Evolutionary conservation across 805 yeast genomes (phyloP).

Genomic region (Blastobotrys americana): DNA sequence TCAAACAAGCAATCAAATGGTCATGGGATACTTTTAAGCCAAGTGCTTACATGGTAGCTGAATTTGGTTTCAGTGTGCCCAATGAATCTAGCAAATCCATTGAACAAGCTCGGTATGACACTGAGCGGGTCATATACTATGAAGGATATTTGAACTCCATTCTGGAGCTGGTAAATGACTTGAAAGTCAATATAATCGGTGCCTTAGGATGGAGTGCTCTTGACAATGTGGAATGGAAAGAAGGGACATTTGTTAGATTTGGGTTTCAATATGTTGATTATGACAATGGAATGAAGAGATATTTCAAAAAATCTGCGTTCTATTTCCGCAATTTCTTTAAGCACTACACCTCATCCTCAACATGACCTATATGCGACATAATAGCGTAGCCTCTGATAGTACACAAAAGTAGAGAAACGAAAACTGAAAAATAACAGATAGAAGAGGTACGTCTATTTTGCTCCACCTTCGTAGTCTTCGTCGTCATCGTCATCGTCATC

Average conservation of each 20-base stretch:
- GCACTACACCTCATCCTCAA: no score
- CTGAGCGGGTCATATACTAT: conserved; percentile 29
- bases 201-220: conserved; percentile 32
- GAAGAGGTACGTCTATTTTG: no score
- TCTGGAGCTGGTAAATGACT: conserved; percentile 23
- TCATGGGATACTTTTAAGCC: conserved; percentile 24
- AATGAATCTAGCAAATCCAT: conserved; percentile 25
- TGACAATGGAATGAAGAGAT: conserved; percentile 8
- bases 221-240: conserved; percentile 34
- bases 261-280: conserved; percentile 21
- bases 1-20: conserved; percentile 12
- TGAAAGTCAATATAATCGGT: conserved; percentile 28
- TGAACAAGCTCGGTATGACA: conserved; percentile 27
- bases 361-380: no score
- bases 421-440: no score
- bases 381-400: no score
- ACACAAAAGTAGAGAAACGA: no score
- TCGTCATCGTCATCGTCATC: conserved; percentile 20
- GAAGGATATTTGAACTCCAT: conserved; percentile 27
- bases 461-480: conserved; percentile 3
- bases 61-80: conserved; percentile 31
- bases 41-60: conserved; percentile 23
- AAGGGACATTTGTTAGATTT: conserved; percentile 17
- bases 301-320: conserved; percentile 20
- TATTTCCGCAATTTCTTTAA: conserved; percentile 16